Evolutionary conservation across 2,329 filamentous ascomycete genomes (phyloP).

Genomic region (Penicillium sp.): DNA sequence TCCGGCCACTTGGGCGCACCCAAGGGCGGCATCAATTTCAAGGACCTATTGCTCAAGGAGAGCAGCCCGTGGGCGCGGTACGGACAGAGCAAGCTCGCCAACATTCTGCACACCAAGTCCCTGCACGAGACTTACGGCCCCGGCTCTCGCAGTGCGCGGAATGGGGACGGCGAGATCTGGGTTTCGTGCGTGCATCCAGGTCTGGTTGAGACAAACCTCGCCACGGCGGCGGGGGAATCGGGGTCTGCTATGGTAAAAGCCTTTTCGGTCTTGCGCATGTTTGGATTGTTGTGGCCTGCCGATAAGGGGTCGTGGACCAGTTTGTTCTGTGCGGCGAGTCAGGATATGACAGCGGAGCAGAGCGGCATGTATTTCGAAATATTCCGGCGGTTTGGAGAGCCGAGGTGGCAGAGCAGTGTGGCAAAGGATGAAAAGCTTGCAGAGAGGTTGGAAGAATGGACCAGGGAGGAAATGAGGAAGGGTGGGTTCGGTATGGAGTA

Average conservation of each 20-base stretch:
- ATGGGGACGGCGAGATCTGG: constrained; percentile 41
- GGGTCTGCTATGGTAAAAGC: constrained; percentile 2
- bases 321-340: constrained; percentile 39
- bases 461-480: constrained; percentile 29
- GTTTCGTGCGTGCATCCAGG: constrained; percentile 42
- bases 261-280: not conserved
- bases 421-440: constrained; percentile 37
- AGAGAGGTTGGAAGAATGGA: constrained; percentile 37
- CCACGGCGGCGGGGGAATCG: constrained; percentile 12
- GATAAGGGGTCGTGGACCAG: constrained; percentile 40
- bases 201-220: constrained; percentile 36
- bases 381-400: constrained; percentile 27
- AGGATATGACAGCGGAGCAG: constrained; percentile 39
- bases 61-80: constrained; percentile 41
- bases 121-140: constrained; percentile 37
- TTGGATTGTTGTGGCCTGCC: constrained; percentile 24
- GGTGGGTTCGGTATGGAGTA: too few species aligned
- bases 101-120: constrained; percentile 44
- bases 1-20: constrained; percentile 14
- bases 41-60: constrained; percentile 20
- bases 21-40: constrained; percentile 17
- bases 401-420: constrained; percentile 31
- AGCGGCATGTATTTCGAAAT: constrained; percentile 37
- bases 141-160: constrained; percentile 25
- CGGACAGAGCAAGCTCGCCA: constrained; percentile 49